Evolutionary conservation across 2,329 filamentous ascomycete species (phyloP).

Genomic region (Trichoderma oligosporum): DNA sequence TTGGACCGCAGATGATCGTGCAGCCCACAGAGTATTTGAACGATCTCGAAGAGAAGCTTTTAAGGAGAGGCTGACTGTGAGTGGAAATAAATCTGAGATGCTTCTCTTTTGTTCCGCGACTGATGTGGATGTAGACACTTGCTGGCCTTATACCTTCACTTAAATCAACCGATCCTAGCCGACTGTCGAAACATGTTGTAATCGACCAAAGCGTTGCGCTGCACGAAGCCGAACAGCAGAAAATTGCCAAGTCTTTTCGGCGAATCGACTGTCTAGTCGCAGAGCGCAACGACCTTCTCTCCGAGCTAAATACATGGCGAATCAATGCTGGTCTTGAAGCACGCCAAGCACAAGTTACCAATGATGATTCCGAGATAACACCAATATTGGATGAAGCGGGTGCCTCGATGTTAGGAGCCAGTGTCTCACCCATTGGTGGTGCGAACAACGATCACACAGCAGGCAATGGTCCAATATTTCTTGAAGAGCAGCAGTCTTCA

Average conservation of each 20-base stretch:
- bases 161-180: conserved; percentile 32
- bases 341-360: conserved; percentile 1
- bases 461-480: neutral
- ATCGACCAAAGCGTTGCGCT: conserved; percentile 36
- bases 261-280: conserved; percentile 23
- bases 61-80: conserved; percentile 36
- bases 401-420: neutral
- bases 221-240: conserved; percentile 27
- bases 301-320: conserved; percentile 29
- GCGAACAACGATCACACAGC: neutral
- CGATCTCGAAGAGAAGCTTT: conserved; percentile 41
- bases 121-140: conserved; percentile 30
- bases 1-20: conserved; percentile 40
- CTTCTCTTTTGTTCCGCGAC: neutral
- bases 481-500: conserved; percentile 5
- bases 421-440: neutral
- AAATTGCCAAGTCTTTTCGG: conserved; percentile 21
- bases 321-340: conserved; percentile 14
- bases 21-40: conserved; percentile 40
- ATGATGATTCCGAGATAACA: neutral
- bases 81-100: conserved; percentile 15
- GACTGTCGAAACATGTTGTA: conserved; percentile 40
- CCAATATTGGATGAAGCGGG: neutral
- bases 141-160: conserved; percentile 35
- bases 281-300: conserved; percentile 31